A percentile compares a stretch with the other conserved stretches of the same genome.
These are phyloP conservation scores for Cucumis hystrix DNA, from an alignment of 306 rosid species.

Conservation along the genomic window DNA sequence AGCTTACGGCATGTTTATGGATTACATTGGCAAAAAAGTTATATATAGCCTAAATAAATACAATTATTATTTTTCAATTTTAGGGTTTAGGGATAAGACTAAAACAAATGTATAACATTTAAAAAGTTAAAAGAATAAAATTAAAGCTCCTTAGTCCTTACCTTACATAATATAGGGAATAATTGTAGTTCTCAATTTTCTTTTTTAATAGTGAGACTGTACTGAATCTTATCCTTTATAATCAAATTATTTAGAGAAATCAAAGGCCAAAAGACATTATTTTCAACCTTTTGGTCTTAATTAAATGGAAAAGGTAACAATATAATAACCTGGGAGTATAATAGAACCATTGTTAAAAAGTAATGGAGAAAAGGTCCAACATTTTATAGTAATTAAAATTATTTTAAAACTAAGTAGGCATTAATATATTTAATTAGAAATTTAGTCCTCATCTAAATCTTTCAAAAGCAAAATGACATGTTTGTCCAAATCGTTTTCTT, in stretches of 20 bases:
- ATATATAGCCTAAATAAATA: too few relatives aligned
- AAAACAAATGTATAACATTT: neutral
- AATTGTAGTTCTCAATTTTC: neutral
- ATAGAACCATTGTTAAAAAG: neutral
- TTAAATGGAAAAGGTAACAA: neutral
- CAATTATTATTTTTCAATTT: too few relatives aligned
- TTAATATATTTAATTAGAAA: neutral
- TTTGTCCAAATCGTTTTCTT: neutral
- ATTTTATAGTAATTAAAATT: neutral
- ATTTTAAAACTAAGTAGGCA: neutral
- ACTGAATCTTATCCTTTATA: neutral
- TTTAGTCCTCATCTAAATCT: neutral
- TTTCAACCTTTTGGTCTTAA: neutral
- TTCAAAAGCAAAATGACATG: neutral
- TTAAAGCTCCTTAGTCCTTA: neutral
- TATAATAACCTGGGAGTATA: neutral
- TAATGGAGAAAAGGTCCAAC: neutral
- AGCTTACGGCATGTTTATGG: too few relatives aligned
- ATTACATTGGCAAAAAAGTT: too few relatives aligned
- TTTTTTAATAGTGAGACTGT: neutral
- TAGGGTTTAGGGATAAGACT: too few relatives aligned
- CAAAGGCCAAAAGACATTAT: neutral
- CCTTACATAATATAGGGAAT: neutral
- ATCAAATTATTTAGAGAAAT: neutral
- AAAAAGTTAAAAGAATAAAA: neutral